Percentiles rank a stretch among this genome's conserved stretches.
Conservation (phyloP, 2,329 filamentous ascomycete genomes). For the Aspergillus jensenii region DNA sequence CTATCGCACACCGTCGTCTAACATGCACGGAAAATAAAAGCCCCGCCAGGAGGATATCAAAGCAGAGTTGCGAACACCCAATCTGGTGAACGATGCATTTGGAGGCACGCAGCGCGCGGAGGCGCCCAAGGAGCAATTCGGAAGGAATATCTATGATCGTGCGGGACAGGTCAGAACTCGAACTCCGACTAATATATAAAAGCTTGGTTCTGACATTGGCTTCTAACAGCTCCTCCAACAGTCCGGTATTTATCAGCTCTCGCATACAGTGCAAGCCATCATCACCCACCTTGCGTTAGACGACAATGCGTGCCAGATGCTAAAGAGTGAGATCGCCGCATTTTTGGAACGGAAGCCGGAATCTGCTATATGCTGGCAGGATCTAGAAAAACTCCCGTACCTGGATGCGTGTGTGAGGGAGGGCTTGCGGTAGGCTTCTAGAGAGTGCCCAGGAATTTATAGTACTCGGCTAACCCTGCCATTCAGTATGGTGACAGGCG, state of each 20-base stretch:
- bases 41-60: too few relatives aligned
- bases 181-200: too few relatives aligned
- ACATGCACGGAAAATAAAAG: too few relatives aligned
- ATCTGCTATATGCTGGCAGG: not conserved
- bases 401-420: not conserved
- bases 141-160: too few relatives aligned
- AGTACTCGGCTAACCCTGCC: not conserved
- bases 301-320: not conserved
- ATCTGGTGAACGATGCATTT: too few relatives aligned
- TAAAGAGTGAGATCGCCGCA: not conserved
- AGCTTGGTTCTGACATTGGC: too few relatives aligned
- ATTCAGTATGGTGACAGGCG: not conserved
- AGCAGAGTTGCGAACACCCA: too few relatives aligned
- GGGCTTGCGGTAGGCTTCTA: not conserved
- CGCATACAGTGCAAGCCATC: not conserved
- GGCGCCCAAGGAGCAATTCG: too few relatives aligned
- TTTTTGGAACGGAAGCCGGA: not conserved
- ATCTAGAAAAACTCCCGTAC: not conserved
- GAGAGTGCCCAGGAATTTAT: not conserved
- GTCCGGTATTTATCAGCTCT: not conserved
- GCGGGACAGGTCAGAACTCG: too few relatives aligned
- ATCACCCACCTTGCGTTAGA: not conserved
- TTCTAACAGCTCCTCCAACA: not conserved
- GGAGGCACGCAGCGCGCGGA: too few relatives aligned
- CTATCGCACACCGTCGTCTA: too few relatives aligned